Evolutionary conservation across 768 basidiomycete genomes (phyloP).

Genomic region (Tricholoma furcatifolium): DNA sequence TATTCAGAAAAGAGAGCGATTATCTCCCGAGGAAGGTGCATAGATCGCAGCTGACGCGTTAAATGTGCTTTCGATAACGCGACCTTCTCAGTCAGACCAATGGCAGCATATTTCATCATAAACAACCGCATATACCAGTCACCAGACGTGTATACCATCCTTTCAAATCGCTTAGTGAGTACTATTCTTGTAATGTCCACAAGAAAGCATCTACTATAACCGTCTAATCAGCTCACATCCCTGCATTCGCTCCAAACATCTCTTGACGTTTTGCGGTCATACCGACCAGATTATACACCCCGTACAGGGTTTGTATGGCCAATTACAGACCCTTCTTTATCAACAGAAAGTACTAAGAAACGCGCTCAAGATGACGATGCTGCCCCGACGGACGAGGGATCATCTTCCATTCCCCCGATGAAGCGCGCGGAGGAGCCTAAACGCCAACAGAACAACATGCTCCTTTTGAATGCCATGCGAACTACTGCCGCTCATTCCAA

Average conservation of each 20-base stretch:
- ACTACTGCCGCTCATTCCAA: slow-evolving; percentile 73
- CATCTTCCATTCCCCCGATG: slow-evolving; percentile 19
- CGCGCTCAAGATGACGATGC: slow-evolving; percentile 26
- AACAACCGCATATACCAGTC: slow-evolving; percentile 89
- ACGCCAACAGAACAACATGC: slow-evolving; percentile 64
- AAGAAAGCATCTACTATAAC: not conserved
- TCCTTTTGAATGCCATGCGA: slow-evolving; percentile 77
- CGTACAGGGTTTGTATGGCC: slow-evolving; percentile 86
- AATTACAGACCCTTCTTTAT: slow-evolving; percentile 55
- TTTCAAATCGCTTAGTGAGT: slow-evolving; percentile 80
- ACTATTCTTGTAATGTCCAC: not conserved
- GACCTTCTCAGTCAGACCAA: slow-evolving; percentile 55
- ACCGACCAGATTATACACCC: slow-evolving; percentile 82
- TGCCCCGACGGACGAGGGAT: slow-evolving; percentile 10
- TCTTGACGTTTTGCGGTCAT: slow-evolving; percentile 66
- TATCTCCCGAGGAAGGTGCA: slow-evolving; percentile 81
- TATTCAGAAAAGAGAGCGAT: slow-evolving; percentile 84
- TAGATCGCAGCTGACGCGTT: slow-evolving; percentile 1
- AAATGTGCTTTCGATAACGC: slow-evolving; percentile 5
- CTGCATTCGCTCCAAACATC: slow-evolving; percentile 74
- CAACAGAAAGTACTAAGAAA: slow-evolving; percentile 42
- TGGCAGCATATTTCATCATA: slow-evolving; percentile 86
- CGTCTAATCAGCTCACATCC: slow-evolving; percentile 54
- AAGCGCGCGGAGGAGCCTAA: slow-evolving; percentile 36
- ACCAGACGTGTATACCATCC: slow-evolving; percentile 78